Conservation (phyloP, 2,329 filamentous ascomycete species). For the Coniochaeta sp. region DNA sequence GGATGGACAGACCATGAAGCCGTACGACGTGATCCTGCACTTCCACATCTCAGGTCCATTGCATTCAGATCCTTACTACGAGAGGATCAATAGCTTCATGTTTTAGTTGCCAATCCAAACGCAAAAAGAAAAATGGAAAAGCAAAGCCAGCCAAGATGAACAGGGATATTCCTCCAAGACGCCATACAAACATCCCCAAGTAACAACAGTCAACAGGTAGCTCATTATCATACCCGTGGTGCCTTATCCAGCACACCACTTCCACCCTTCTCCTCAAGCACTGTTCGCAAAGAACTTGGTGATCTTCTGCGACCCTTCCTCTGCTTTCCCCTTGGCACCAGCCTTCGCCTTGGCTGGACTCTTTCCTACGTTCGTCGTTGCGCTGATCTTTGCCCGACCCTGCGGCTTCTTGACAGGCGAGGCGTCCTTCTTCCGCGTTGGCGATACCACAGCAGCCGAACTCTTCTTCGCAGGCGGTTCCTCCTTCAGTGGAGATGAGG, state of each 20-base stretch:
- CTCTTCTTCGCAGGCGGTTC: constrained; percentile 20
- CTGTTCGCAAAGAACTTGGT: constrained; percentile 39
- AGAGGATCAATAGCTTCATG: too few species aligned
- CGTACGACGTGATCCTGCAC: too few species aligned
- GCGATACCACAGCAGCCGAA: background rate
- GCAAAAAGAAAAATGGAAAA: too few species aligned
- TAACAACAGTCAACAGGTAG: background rate
- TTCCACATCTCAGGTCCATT: too few species aligned
- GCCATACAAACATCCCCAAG: background rate
- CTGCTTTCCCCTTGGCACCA: constrained; percentile 9
- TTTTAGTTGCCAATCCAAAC: too few species aligned
- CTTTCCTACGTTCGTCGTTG: constrained; percentile 30
- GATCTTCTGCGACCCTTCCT: constrained; percentile 34
- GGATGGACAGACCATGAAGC: too few species aligned
- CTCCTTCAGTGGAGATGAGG: constrained; percentile 5
- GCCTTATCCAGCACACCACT: background rate
- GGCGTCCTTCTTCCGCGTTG: background rate
- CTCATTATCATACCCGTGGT: background rate
- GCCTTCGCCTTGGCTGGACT: constrained; percentile 20
- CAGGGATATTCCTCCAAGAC: background rate
- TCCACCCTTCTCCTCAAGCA: constrained; percentile 19
- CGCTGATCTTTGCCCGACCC: constrained; percentile 25
- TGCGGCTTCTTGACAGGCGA: constrained; percentile 13
- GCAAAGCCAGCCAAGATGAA: too few species aligned
- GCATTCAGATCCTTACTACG: too few species aligned